Evolutionary conservation across 2,329 filamentous ascomycete species (phyloP), one percentile per base, ranked within the genome.

Genomic region (Mycogone perniciosa): DNA sequence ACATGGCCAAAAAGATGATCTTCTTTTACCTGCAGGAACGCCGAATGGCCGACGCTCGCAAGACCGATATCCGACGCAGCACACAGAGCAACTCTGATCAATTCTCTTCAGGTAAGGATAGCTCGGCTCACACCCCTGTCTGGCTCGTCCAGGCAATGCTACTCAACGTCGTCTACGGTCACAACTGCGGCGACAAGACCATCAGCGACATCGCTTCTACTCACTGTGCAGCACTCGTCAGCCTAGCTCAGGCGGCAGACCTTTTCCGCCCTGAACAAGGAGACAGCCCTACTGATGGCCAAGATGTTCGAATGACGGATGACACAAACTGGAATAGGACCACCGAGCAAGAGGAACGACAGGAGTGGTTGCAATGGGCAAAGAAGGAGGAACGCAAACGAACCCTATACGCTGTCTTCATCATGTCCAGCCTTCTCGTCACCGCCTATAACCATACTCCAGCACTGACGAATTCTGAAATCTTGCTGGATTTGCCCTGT

Each of bases 91-190:
- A 70, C 48, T 71, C 68, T 40, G 76, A 80, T 54, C 69, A 75
- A 34, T 67, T 64, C 40, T 71, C 76, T 9, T 71, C 76, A 41
- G 64, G 68, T 13, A 70, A 75, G 49, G 85, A 89, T 52, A 77
- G 77, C 45, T 76, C 82, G 11, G 79, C 83, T 37, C 83, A 89
- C 58, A 92, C 91, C 2, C 92, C 92, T 0, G 77, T 96, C 38
- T 97, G 92, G 91, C 77, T 99, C 29, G 90, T 97, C 11, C 93
- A 97, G 68, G 89, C 92, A 0, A 97, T 97, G 92, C 75, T 97
- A 7, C 77, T 99, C 46, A 97, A 96, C 64, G 88, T 97, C 35
- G 88, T 96, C 11, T 97, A 96, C 64, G 92, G 92, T 10, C 89
- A 96, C 67, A 95, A 95, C 59, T 95, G 90, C 65, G 89, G 88